Evolutionary conservation across 176 grass and related monocot genomes (phyloP).

Genomic region (Lolium multiflorum): DNA sequence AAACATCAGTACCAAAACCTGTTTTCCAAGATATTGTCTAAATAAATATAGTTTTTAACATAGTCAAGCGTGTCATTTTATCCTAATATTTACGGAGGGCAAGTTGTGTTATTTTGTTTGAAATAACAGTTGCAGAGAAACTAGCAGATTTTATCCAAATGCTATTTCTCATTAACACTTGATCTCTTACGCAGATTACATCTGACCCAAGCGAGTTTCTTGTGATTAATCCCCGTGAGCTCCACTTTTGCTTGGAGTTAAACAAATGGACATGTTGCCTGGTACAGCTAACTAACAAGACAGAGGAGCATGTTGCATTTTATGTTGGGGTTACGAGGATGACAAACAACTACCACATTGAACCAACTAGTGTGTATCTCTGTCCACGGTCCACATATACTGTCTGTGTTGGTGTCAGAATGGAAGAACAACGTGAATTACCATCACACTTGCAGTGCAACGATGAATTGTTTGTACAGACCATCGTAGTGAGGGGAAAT

Average conservation of each 20-base stretch:
- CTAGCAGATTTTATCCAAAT: background rate
- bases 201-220: background rate
- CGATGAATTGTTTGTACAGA: constrained; percentile 3
- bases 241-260: background rate
- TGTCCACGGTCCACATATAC: background rate
- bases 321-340: background rate
- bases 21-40: too few species aligned
- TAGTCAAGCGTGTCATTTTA: too few species aligned
- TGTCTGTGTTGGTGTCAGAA: background rate
- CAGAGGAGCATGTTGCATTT: background rate
- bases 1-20: too few species aligned
- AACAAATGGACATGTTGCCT: background rate
- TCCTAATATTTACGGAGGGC: too few species aligned
- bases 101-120: too few species aligned
- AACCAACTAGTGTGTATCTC: background rate
- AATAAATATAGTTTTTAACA: too few species aligned
- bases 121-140: too few species aligned
- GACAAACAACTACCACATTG: background rate
- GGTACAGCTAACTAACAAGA: constrained; percentile 1
- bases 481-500: background rate
- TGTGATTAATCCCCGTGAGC: background rate
- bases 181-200: background rate
- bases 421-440: background rate
- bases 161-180: background rate
- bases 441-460: background rate